Base-by-base conservation (phyloP, 179 eudicot genomes). In the Camellia oleifera region DNA sequence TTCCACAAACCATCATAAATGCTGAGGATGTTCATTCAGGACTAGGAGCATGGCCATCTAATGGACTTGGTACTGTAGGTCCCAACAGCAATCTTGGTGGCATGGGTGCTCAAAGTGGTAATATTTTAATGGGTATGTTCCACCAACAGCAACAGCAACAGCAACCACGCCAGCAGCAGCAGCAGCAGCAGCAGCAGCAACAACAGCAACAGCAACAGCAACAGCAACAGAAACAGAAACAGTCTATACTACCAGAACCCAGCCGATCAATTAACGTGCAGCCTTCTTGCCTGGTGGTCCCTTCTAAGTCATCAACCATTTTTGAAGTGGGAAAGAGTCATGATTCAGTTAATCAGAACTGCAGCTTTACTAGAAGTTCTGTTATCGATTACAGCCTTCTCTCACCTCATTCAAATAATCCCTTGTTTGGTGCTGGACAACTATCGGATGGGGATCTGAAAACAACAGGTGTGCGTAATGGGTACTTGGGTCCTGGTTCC, bases 201-300 rank as follows among this genome's bases (percentile, higher is more conserved):
- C 23, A 20, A 20, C 23, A 20, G 23, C 52, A 48, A 2, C 52
- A 48, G 6, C 52, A 48, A 7, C 52, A 48, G 52, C 52, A 48
- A 4, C 52, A 82, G 73, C 84, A 78, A 63, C 82, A 77, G 80
- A 82, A 66, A 7, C 87, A 79, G 74, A 78, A 84, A 76, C 89
- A 79, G 75, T 75, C 84, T 17, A 17, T 44, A 12, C 40, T 77
- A 58, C 73, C 77, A 52, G 88, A 88, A 69, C 74, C 85, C 46
- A 78, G 77, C 65, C 80, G 79, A 20, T 64, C 85, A 44, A 89
- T 87, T 57, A 89, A 81, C 62, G 90, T 89, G 68, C 90, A 84
- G 42, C 92, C 92, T 78, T 89, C 92, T 79, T 86, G 89, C 76
- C 76, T 89, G 75, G 86, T 89, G 45, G 82, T 84, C 46, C 90